These are phyloP conservation scores for Alternaria solani DNA, from an alignment of 2,329 filamentous ascomycete genomes.

Conservation along the genomic window DNA sequence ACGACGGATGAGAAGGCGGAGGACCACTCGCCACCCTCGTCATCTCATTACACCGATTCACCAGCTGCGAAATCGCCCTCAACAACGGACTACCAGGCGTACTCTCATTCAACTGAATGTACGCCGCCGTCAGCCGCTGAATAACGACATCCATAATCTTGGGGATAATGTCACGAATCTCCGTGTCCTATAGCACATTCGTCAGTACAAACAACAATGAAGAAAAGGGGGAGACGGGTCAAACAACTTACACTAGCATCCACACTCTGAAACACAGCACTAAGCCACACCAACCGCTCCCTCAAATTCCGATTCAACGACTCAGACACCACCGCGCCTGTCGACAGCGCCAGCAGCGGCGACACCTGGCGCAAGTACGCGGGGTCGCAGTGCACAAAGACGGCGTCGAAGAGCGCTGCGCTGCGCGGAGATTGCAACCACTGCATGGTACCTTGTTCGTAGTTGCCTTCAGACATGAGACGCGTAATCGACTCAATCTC, in stretches of 20 bases:
- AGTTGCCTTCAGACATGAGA: constrained; percentile 66
- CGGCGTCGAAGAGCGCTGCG: constrained; percentile 66
- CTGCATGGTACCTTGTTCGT: constrained; percentile 58
- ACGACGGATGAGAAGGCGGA: too few species aligned
- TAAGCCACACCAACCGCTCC: constrained; percentile 67
- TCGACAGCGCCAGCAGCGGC: constrained; percentile 66
- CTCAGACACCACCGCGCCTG: constrained; percentile 68
- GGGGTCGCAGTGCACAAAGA: constrained; percentile 67
- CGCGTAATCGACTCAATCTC: constrained; percentile 70
- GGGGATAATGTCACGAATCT: constrained; percentile 64
- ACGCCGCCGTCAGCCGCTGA: constrained; percentile 64
- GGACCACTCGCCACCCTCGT: constrained; percentile 27
- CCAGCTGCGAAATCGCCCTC: constrained; percentile 59
- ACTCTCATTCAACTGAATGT: constrained; percentile 64
- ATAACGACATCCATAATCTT: constrained; percentile 68
- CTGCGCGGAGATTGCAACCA: constrained; percentile 70
- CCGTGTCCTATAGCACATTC: constrained; percentile 54
- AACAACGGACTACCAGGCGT: constrained; percentile 62
- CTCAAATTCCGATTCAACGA: constrained; percentile 62
- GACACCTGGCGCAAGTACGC: constrained; percentile 64
- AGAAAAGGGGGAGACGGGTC: too few species aligned
- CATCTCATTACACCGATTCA: constrained; percentile 45
- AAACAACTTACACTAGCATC: constrained; percentile 59
- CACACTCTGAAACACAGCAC: constrained; percentile 62
- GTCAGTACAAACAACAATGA: constrained; percentile 23